phyloP scores from a whole-genome alignment of 1,284 basidiomycete species.

The Ganoderma multipileum region DNA sequence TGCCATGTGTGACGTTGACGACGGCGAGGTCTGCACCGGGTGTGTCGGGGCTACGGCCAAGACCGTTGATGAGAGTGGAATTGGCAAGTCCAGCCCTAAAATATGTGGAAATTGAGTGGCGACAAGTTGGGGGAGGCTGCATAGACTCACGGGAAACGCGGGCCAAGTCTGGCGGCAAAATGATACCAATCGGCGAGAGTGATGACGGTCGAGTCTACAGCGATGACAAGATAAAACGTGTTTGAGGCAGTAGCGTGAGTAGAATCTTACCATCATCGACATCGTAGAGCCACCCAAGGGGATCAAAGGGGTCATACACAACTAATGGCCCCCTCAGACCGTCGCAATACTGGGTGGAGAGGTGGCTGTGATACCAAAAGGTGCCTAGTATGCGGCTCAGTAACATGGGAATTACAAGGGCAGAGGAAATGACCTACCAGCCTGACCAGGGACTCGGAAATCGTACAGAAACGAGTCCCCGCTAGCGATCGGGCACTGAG shows the following conservation, averaged over 20 bases:
- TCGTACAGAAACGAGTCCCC: constrained; percentile 49
- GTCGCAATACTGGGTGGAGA: constrained; percentile 12
- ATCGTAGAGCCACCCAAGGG: constrained; percentile 45
- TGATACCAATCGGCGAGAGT: constrained; percentile 34
- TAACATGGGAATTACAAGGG: too few species aligned
- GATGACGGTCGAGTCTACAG: constrained; percentile 27
- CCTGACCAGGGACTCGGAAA: constrained; percentile 38
- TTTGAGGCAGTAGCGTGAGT: not conserved
- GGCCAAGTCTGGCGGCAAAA: constrained; percentile 9
- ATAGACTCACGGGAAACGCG: constrained; percentile 12
- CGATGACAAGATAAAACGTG: not conserved
- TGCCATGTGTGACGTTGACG: constrained; percentile 36
- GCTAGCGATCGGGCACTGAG: constrained; percentile 47
- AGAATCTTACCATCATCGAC: constrained; percentile 26
- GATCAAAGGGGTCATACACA: constrained; percentile 49
- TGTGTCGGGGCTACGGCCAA: constrained; percentile 39
- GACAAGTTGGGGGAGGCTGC: not conserved
- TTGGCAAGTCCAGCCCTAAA: constrained; percentile 3
- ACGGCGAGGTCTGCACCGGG: constrained; percentile 37
- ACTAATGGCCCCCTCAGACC: constrained; percentile 42
- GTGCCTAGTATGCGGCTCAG: constrained; percentile 21
- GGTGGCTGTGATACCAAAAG: constrained; percentile 33
- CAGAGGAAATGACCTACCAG: constrained; percentile 28
- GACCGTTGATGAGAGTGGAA: constrained; percentile 58
- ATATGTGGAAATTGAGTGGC: not conserved